phyloP scores from a whole-genome alignment of 352 stramenopile species.

The Globisporangium polare region DNA sequence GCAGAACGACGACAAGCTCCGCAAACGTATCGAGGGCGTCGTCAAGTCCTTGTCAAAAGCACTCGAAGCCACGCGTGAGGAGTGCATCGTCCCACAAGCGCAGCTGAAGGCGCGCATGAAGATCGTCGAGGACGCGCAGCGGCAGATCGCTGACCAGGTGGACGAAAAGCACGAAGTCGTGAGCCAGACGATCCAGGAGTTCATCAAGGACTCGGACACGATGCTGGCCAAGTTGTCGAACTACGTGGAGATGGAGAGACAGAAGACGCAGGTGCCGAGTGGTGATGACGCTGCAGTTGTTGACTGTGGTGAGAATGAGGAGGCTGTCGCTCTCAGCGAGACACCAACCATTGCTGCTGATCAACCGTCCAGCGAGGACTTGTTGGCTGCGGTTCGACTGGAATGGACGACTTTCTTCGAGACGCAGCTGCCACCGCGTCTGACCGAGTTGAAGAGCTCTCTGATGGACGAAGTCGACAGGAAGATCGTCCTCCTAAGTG shows the following conservation, averaged over 20 bases:
- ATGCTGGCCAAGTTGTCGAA: conserved; percentile 22
- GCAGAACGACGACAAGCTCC: conserved; percentile 52
- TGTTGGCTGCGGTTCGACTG: not conserved
- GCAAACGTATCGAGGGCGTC: conserved; percentile 34
- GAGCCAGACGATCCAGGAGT: conserved; percentile 25
- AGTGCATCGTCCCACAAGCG: conserved; percentile 21
- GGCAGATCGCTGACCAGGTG: conserved; percentile 12
- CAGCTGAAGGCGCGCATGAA: conserved; percentile 23
- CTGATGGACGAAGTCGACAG: conserved; percentile 11
- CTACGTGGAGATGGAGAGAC: conserved; percentile 3
- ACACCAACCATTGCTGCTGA: not conserved
- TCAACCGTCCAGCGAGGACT: not conserved
- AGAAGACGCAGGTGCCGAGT: not conserved
- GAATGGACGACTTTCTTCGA: conserved; percentile 8
- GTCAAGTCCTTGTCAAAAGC: conserved; percentile 30
- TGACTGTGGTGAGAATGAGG: not conserved
- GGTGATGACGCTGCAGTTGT: not conserved
- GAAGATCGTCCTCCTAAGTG: not conserved
- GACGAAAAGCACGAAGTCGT: conserved; percentile 24
- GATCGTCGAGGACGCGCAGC: conserved; percentile 27
- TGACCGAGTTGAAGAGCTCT: conserved; percentile 17
- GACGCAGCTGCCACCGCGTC: conserved; percentile 3
- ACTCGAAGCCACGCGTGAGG: conserved; percentile 26
- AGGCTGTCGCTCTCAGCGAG: not conserved
- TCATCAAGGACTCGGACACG: conserved; percentile 26